Base-by-base conservation (phyloP, 495 filamentous ascomycete genomes). In the Tetracladium marchalianum region DNA sequence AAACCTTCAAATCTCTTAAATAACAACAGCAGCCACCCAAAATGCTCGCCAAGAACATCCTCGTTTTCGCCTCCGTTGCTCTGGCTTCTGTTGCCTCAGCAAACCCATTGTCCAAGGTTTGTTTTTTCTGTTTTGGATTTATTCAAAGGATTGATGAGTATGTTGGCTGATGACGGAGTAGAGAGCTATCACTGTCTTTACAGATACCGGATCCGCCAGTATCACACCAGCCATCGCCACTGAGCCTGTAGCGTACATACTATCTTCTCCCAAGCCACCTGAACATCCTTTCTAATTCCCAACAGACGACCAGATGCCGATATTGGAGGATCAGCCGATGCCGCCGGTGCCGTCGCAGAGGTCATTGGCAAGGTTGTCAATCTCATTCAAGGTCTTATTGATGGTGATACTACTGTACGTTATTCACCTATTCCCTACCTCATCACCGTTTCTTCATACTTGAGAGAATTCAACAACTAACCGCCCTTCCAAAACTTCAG, bases 301-400 rank as follows among this genome's bases (percentile, higher is more conserved):
- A 11, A 15, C 40, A 31, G 12, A 31, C 11, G 4, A 31, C 11
- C 40, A 11, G 18, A 27, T n/a, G 12, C 10, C 1, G 24, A 42
- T n/a, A n/a, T 42, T 5, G 40, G 40, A 1, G 40, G 40, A 3
- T 7, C 27, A 42, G 38, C 38, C 17, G 45, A 48, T 36, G 38
- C 13, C 4, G 32, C 35, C 10, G 42, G 42, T 1, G 42, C 32
- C 12, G 38, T 48, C 10, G 31, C 31, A 0, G 27, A 36, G 11
- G 27, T 48, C 12, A 48, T 48, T 18, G 32, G 35, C 39, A 48
- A 48, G 35, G 45, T 41, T 32, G 38, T 40, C n/a, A 4, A n/a
- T 9, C 24, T 48, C 0, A 24, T 48, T 32, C 38, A 47, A 17
- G 44, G 44, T 11, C 35, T 47, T 3, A 32, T 47, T 19, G 44